phyloP scores from a whole-genome alignment of 2,329 filamentous ascomycete genomes.

The Fusarium illudens region DNA sequence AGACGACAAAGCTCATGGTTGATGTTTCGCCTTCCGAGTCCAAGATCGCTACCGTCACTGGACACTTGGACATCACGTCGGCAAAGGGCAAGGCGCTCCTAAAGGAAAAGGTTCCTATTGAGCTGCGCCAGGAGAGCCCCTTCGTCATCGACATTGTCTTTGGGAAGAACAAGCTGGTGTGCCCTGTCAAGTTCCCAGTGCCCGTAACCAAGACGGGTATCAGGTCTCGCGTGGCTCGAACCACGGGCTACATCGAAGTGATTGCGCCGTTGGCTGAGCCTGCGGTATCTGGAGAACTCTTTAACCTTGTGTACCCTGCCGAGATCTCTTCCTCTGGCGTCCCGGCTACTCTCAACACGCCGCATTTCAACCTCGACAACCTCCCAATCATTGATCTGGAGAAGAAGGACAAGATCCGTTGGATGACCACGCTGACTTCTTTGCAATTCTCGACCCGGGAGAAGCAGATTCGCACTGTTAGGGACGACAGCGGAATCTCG shows the following conservation, averaged over 20 bases:
- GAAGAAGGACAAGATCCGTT: constrained; percentile 47
- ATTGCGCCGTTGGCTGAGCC: constrained; percentile 47
- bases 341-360: constrained; percentile 51
- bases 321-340: constrained; percentile 38
- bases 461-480: constrained; percentile 46
- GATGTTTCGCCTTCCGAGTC: constrained; percentile 43
- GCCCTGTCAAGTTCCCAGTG: constrained; percentile 50
- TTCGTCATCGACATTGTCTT: constrained; percentile 54
- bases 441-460: constrained; percentile 55
- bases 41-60: constrained; percentile 49
- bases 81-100: constrained; percentile 49
- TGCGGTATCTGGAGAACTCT: constrained; percentile 34
- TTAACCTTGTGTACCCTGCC: constrained; percentile 51
- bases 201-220: constrained; percentile 49
- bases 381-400: constrained; percentile 54
- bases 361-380: constrained; percentile 55
- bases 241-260: constrained; percentile 56
- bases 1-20: constrained; percentile 40
- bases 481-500: constrained; percentile 35
- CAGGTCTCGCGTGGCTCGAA: constrained; percentile 54
- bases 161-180: constrained; percentile 43
- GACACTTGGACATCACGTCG: constrained; percentile 50
- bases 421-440: constrained; percentile 51
- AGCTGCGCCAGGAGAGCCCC: constrained; percentile 50
- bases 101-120: constrained; percentile 49